These are phyloP conservation scores for Aspergillus aculeatinus DNA, from an alignment of 2,329 filamentous ascomycete genomes.

Conservation along the genomic window DNA sequence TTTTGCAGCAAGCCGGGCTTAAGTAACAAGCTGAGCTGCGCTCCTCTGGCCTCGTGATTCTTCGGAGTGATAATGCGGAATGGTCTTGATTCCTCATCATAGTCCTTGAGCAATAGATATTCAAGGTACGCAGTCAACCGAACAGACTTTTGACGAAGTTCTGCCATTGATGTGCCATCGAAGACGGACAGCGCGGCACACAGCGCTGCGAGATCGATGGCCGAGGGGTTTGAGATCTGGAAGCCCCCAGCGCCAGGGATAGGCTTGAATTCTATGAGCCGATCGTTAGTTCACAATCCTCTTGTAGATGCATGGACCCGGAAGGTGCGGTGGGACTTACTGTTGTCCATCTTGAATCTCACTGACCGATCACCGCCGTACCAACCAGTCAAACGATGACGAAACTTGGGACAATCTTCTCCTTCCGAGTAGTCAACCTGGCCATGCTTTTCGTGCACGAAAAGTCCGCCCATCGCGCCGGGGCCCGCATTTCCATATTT, in stretches of 20 bases:
- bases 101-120: slow-evolving; percentile 54
- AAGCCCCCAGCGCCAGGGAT: slow-evolving; percentile 75
- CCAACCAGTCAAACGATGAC: slow-evolving; percentile 73
- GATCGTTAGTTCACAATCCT: slow-evolving; percentile 9
- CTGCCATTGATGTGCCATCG: slow-evolving; percentile 65
- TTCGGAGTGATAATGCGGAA: slow-evolving; percentile 68
- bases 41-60: slow-evolving; percentile 66
- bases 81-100: slow-evolving; percentile 36
- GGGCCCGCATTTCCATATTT: slow-evolving; percentile 88
- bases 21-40: slow-evolving; percentile 75
- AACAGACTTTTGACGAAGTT: slow-evolving; percentile 68
- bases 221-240: slow-evolving; percentile 77
- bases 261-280: slow-evolving; percentile 63
- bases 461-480: slow-evolving; percentile 73
- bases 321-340: slow-evolving; percentile 20
- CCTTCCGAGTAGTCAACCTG: slow-evolving; percentile 40
- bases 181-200: slow-evolving; percentile 72
- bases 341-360: slow-evolving; percentile 78
- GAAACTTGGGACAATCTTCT: slow-evolving; percentile 52
- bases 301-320: background rate
- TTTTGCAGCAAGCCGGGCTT: slow-evolving; percentile 67
- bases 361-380: slow-evolving; percentile 75
- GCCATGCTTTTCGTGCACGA: slow-evolving; percentile 73
- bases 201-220: slow-evolving; percentile 71
- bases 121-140: slow-evolving; percentile 75